Evolutionary conservation across 2,329 filamentous ascomycete genomes (phyloP).

Genomic region (Rhytidhysteron rufulum): DNA sequence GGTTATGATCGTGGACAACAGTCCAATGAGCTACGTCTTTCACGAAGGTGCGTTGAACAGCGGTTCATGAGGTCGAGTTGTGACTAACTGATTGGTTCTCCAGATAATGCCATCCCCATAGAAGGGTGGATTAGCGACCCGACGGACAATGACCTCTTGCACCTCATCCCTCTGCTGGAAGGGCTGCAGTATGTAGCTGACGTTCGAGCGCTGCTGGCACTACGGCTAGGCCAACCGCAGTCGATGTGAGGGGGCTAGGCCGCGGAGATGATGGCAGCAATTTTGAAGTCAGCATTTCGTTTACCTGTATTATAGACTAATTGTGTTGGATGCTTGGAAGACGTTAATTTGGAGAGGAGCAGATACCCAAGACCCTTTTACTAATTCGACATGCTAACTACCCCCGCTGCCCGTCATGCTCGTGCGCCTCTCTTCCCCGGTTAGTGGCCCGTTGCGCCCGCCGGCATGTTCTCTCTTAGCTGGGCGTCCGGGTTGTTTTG

Average conservation of each 20-base stretch:
- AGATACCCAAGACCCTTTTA: slow-evolving; percentile 26
- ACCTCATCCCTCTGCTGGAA: slow-evolving; percentile 88
- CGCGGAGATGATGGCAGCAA: slow-evolving; percentile 8
- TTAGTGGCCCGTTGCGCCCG: too few species aligned
- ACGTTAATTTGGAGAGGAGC: slow-evolving; percentile 16
- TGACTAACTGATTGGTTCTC: not conserved
- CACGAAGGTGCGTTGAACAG: slow-evolving; percentile 70
- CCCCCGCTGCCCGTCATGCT: too few species aligned
- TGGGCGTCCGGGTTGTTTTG: not conserved
- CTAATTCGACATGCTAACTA: not conserved
- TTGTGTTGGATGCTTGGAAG: slow-evolving; percentile 6
- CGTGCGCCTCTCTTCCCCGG: too few species aligned
- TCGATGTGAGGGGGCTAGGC: slow-evolving; percentile 14
- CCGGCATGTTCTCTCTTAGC: not conserved
- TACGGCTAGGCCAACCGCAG: slow-evolving; percentile 73
- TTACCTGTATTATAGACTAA: slow-evolving; percentile 27
- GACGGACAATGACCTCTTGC: slow-evolving; percentile 90
- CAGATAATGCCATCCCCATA: slow-evolving; percentile 98
- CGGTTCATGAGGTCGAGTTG: slow-evolving; percentile 5
- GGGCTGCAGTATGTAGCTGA: slow-evolving; percentile 96
- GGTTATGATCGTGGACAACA: slow-evolving; percentile 99
- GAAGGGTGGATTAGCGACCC: slow-evolving; percentile 99
- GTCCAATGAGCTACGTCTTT: slow-evolving; percentile 96
- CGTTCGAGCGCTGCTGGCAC: slow-evolving; percentile 81
- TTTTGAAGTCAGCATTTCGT: slow-evolving; percentile 18